phyloP scores from a whole-genome alignment of 345 rosid species.

The Trapa bicornis region DNA sequence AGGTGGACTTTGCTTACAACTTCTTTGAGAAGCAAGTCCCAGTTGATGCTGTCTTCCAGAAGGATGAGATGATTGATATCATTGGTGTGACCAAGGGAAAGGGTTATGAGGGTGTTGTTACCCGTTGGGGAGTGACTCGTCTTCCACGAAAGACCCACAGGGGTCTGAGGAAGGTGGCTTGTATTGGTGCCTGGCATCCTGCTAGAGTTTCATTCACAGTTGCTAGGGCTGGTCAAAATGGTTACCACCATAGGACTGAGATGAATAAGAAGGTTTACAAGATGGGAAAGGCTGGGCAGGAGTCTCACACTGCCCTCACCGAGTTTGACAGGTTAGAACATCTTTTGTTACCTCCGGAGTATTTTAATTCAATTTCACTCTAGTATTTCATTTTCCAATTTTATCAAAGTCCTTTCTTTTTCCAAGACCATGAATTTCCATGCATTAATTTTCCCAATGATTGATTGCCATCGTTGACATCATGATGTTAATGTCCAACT shows the following conservation, averaged over 20 bases:
- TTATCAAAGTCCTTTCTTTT: background rate
- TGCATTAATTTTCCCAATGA: background rate
- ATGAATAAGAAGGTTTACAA: constrained; percentile 81
- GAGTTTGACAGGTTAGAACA: constrained; percentile 59
- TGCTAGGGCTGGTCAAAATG: constrained; percentile 95
- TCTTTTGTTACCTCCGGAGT: background rate
- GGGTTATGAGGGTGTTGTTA: constrained; percentile 83
- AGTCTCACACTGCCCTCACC: constrained; percentile 52
- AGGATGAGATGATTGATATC: constrained; percentile 79
- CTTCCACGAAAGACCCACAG: constrained; percentile 87
- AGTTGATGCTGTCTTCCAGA: constrained; percentile 63
- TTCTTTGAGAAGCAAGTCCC: constrained; percentile 86
- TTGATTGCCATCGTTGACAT: too few species aligned
- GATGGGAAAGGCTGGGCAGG: constrained; percentile 56
- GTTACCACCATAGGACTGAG: constrained; percentile 87
- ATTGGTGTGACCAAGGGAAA: constrained; percentile 87
- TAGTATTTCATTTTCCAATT: too few species aligned
- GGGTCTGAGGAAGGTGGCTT: constrained; percentile 88
- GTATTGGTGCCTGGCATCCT: constrained; percentile 96
- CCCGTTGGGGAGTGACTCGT: constrained; percentile 91
- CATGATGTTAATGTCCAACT: too few species aligned
- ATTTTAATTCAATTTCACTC: background rate
- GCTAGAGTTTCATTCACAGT: constrained; percentile 90
- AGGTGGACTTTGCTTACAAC: constrained; percentile 63
- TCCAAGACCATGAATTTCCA: background rate